A percentile compares a stretch with the other conserved stretches of the same genome.
phyloP scores from a whole-genome alignment of 2,329 filamentous ascomycete species.

The Paracamarosporium sp. region DNA sequence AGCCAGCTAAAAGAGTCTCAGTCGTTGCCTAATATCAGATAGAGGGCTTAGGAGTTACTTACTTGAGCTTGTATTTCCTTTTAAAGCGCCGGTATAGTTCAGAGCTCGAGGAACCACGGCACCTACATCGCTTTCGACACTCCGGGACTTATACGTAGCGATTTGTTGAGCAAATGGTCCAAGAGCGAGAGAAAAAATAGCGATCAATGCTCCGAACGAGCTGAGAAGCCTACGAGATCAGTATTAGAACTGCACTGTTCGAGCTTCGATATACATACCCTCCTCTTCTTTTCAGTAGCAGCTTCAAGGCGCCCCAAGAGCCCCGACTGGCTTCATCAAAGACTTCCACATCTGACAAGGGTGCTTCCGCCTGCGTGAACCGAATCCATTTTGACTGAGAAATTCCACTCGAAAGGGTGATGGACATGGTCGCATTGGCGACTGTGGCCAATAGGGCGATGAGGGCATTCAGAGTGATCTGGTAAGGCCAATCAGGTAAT shows the following conservation, averaged over 20 bases:
- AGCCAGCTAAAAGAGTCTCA: conserved; percentile 12
- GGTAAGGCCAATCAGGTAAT: conserved; percentile 19
- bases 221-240: conserved; percentile 12
- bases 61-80: conserved; percentile 19
- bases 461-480: conserved; percentile 21
- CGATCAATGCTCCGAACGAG: conserved; percentile 18
- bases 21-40: neutral
- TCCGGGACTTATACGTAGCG: conserved; percentile 18
- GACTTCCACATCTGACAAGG: conserved; percentile 17
- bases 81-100: conserved; percentile 15
- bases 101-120: conserved; percentile 17
- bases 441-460: conserved; percentile 20
- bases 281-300: conserved; percentile 13
- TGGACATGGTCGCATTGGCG: conserved; percentile 19
- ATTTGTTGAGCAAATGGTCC: conserved; percentile 21
- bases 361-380: conserved; percentile 12
- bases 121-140: conserved; percentile 17
- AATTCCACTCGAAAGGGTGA: conserved; percentile 19
- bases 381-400: conserved; percentile 21
- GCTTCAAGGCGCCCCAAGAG: conserved; percentile 16
- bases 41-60: neutral
- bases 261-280: conserved; percentile 9
- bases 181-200: conserved; percentile 16
- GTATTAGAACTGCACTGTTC: neutral
- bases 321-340: conserved; percentile 22